These are phyloP conservation scores for Cucumis variabilis DNA, from an alignment of 331 rosid genomes.

Conservation along the genomic window DNA sequence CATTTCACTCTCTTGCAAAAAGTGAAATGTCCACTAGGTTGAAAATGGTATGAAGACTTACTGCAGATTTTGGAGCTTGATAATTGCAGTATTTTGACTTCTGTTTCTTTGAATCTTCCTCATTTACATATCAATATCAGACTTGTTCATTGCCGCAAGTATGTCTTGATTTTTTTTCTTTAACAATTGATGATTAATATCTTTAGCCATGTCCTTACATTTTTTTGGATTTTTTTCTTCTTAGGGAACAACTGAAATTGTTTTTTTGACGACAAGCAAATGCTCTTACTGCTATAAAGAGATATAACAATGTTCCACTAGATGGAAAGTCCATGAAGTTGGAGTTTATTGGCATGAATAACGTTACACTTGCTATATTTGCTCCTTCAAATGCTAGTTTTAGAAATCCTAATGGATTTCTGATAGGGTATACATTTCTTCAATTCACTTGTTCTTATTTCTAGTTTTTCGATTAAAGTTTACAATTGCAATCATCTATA, in stretches of 20 bases:
- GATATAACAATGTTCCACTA: conserved; percentile 92
- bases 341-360: conserved; percentile 92
- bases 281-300: conserved; percentile 92
- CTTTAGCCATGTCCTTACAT: conserved; percentile 17
- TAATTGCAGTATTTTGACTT: no score
- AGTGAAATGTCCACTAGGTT: no score
- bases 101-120: no score
- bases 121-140: no score
- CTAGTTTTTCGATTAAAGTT: not conserved
- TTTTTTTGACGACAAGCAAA: conserved; percentile 75
- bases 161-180: no score
- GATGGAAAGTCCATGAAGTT: conserved; percentile 98
- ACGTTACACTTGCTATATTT: conserved; percentile 56
- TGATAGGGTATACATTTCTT: conserved; percentile 55
- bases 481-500: not conserved
- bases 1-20: no score
- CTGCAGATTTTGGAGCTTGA: no score
- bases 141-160: no score
- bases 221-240: conserved; percentile 41
- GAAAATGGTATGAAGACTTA: no score
- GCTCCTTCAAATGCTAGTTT: conserved; percentile 54
- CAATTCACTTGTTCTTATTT: not conserved
- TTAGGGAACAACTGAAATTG: conserved; percentile 96
- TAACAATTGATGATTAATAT: no score
- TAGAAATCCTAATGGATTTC: conserved; percentile 64